Percentiles rank a stretch among this genome's conserved stretches.
Conservation (phyloP, 441 rosid species). For the Adansonia gregorii region DNA sequence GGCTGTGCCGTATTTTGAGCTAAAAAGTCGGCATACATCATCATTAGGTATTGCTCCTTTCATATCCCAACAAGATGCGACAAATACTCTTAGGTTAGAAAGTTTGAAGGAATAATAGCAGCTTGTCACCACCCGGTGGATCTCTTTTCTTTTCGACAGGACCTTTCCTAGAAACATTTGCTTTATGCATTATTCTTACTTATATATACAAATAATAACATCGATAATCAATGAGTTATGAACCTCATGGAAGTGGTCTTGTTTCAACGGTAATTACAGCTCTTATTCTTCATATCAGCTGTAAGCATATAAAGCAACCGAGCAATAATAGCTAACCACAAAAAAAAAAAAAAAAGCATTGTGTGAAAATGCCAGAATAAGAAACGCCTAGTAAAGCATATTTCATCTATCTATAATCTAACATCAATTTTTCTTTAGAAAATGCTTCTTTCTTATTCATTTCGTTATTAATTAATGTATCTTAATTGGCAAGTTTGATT, state of each 20-base stretch:
- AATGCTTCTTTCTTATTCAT: neutral
- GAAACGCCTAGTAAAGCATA: neutral
- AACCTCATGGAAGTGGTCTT: neutral
- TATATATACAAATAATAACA: neutral
- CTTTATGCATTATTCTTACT: neutral
- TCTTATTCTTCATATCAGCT: neutral
- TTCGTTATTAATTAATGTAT: neutral
- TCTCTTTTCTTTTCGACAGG: neutral
- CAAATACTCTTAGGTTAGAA: neutral
- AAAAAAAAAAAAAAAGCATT: neutral
- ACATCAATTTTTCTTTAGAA: constrained; percentile 1
- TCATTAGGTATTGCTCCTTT: neutral
- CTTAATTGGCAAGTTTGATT: neutral
- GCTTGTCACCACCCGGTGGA: neutral
- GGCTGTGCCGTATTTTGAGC: neutral
- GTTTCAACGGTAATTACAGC: neutral
- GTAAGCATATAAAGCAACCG: neutral
- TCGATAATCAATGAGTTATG: neutral
- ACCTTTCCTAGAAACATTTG: neutral
- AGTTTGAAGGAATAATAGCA: neutral
- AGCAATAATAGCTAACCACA: neutral
- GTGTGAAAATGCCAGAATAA: neutral
- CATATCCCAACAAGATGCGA: neutral
- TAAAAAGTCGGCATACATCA: neutral
- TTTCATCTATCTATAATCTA: neutral